phyloP scores from a whole-genome alignment of 2,329 filamentous ascomycete species.

The Huntiella savannae region DNA sequence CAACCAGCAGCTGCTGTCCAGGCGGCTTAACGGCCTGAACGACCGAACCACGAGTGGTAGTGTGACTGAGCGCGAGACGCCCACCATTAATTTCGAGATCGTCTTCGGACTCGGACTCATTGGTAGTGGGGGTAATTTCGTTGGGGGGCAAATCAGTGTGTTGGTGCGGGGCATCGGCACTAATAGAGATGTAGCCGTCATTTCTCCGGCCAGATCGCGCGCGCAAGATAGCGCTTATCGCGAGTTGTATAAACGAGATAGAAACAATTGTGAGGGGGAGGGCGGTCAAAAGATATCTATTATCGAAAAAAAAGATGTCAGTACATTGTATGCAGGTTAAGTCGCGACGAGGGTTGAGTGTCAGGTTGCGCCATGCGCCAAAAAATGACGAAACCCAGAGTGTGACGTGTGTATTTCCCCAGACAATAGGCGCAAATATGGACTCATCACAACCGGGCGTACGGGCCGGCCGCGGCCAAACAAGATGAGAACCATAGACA shows the following conservation, averaged over 20 bases:
- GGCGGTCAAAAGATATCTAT: conserved; percentile 60
- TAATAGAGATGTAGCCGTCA: conserved; percentile 8
- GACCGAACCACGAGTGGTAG: conserved; percentile 41
- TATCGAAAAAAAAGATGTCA: neutral
- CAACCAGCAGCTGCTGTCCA: conserved; percentile 49
- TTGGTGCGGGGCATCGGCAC: conserved; percentile 17
- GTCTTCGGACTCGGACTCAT: conserved; percentile 38
- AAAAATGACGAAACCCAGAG: conserved; percentile 1
- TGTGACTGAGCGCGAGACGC: conserved; percentile 38
- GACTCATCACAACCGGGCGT: neutral
- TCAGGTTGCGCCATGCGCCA: too few relatives aligned
- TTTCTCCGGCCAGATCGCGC: neutral
- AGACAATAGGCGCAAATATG: neutral
- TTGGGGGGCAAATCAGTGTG: conserved; percentile 35
- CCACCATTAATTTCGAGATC: conserved; percentile 37
- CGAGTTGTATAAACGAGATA: conserved; percentile 50
- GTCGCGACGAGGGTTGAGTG: too few relatives aligned
- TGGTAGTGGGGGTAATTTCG: conserved; percentile 20
- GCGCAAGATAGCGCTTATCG: conserved; percentile 20
- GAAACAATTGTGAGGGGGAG: conserved; percentile 55
- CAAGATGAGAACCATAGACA: too few relatives aligned
- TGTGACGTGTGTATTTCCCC: neutral
- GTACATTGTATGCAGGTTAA: neutral
- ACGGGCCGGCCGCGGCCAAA: too few relatives aligned
- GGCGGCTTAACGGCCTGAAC: conserved; percentile 59